phyloP scores from a whole-genome alignment of 2,329 filamentous ascomycete genomes.

The Epichloe typhina region DNA sequence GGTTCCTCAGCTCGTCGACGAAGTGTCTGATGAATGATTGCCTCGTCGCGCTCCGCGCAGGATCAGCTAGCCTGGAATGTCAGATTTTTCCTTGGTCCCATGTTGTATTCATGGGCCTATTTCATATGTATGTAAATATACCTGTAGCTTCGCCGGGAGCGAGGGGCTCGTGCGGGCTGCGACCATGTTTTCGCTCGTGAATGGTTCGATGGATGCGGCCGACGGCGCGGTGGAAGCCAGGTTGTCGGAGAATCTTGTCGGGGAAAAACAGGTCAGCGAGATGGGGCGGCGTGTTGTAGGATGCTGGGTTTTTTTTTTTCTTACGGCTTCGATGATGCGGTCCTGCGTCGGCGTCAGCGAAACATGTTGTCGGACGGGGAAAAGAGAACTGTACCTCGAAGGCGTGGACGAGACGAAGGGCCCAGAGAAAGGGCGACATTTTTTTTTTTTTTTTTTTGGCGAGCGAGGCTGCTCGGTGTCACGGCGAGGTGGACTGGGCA shows the following conservation, averaged over 20 bases:
- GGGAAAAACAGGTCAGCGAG: no score
- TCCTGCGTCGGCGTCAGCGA: conserved; percentile 14
- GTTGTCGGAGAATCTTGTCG: conserved; percentile 39
- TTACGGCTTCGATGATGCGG: conserved; percentile 20
- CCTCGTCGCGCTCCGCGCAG: conserved; percentile 11
- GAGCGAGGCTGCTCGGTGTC: no score
- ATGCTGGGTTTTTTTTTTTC: no score
- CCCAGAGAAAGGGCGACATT: conserved; percentile 22
- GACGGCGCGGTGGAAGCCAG: conserved; percentile 38
- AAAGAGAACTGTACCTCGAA: conserved; percentile 17
- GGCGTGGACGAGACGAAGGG: conserved; percentile 20
- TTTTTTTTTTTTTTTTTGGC: background rate
- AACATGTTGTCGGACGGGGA: no score
- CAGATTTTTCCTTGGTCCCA: no score
- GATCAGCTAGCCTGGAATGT: conserved; percentile 25
- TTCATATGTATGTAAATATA: no score
- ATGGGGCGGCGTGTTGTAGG: no score
- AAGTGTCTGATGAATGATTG: conserved; percentile 33
- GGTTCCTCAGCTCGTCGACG: conserved; percentile 36
- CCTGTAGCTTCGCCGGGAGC: conserved; percentile 37
- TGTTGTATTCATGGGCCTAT: no score
- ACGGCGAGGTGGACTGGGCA: no score
- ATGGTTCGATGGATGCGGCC: conserved; percentile 37
- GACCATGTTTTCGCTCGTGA: no score
- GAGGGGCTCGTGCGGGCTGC: conserved; percentile 35